Percentiles rank a stretch among this genome's conserved stretches.
phyloP scores from a whole-genome alignment of 169 alveolate species.

The Plasmodium vivax region DNA sequence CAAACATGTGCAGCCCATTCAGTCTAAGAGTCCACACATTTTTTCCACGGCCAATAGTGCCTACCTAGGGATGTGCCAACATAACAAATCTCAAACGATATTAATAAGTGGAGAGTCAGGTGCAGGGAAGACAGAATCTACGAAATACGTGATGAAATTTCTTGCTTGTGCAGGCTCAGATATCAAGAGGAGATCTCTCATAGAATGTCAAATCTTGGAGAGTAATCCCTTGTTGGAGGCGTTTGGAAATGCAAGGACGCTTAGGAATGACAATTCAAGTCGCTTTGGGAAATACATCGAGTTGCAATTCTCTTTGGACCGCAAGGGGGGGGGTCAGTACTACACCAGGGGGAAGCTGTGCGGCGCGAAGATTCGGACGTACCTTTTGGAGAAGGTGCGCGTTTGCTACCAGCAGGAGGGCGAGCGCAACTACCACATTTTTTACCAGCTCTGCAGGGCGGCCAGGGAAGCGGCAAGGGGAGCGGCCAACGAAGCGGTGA shows the following conservation, averaged over 20 bases:
- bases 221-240: constrained; percentile 99
- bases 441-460: constrained; percentile 95
- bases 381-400: constrained; percentile 97
- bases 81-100: constrained; percentile 93
- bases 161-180: constrained; percentile 92
- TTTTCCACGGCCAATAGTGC: constrained; percentile 95
- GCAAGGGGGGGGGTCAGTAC: not conserved
- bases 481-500: not conserved
- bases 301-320: constrained; percentile 87
- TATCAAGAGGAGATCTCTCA: constrained; percentile 77
- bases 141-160: constrained; percentile 96
- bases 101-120: constrained; percentile 99
- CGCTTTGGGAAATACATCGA: constrained; percentile 99
- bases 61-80: constrained; percentile 89
- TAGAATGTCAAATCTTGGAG: constrained; percentile 94
- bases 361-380: constrained; percentile 97
- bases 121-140: constrained; percentile 99
- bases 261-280: constrained; percentile 94
- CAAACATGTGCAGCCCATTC: constrained; percentile 76
- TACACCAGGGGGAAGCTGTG: constrained; percentile 87
- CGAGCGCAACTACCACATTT: constrained; percentile 98
- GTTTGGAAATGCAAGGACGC: constrained; percentile 98
- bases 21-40: constrained; percentile 92
- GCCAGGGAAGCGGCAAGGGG: not conserved
- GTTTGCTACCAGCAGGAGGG: constrained; percentile 94